These are phyloP conservation scores for Trichoderma guizhouense DNA, from an alignment of 2,329 filamentous ascomycete species.

Conservation along the genomic window DNA sequence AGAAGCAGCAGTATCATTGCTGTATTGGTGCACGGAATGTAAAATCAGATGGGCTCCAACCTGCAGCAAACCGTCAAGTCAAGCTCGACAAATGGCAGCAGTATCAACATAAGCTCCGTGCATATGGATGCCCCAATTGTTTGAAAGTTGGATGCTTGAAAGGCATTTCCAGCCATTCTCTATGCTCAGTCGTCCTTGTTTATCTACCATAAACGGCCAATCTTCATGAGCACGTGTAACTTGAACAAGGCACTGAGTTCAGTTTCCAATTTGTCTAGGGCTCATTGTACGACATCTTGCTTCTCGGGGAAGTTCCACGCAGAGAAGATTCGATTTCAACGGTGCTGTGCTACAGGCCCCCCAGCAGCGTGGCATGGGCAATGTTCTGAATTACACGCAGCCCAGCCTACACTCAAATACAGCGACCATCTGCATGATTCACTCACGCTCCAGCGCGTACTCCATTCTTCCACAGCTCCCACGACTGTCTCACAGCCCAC, in stretches of 20 bases:
- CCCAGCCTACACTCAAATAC: background rate
- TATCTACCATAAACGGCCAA: background rate
- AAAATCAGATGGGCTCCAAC: background rate
- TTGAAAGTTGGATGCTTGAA: background rate
- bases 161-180: background rate
- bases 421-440: background rate
- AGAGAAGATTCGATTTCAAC: background rate
- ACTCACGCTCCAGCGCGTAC: background rate
- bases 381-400: background rate
- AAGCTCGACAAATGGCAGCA: background rate
- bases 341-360: background rate
- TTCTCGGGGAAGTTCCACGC: background rate
- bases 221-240: background rate
- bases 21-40: background rate
- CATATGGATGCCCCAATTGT: background rate
- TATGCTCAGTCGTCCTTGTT: background rate
- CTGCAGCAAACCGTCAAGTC: background rate
- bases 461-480: background rate
- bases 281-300: background rate
- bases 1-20: background rate
- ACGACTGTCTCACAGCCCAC: background rate
- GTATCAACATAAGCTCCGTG: background rate
- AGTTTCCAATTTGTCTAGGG: background rate
- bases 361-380: background rate
- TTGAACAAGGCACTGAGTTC: background rate